phyloP scores from a whole-genome alignment of 345 rosid species.

The Murraya paniculata region DNA sequence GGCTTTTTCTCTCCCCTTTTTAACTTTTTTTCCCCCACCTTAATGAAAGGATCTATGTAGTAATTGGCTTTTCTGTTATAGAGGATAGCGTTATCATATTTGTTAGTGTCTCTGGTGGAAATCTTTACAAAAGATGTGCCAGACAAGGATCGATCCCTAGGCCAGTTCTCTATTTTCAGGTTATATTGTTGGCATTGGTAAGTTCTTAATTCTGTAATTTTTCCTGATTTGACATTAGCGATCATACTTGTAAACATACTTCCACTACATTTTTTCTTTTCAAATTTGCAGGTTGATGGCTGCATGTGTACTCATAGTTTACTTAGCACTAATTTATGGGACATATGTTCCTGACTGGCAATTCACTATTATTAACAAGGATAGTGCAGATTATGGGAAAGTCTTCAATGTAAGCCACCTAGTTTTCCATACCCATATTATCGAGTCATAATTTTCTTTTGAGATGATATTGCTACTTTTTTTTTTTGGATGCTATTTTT shows the following conservation, averaged over 20 bases:
- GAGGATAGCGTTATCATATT: conserved; percentile 91
- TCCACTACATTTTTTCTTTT: background rate
- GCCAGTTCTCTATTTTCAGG: conserved; percentile 49
- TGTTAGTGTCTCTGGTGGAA: conserved; percentile 63
- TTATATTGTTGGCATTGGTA: conserved; percentile 73
- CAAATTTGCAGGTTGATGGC: conserved; percentile 61
- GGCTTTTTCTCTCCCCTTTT: too few species aligned
- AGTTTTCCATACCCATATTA: background rate
- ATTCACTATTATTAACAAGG: conserved; percentile 42
- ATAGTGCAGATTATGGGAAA: conserved; percentile 56
- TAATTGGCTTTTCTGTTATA: conserved; percentile 20
- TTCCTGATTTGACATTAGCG: background rate
- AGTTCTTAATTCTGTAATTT: conserved; percentile 1
- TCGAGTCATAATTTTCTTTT: background rate
- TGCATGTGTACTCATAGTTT: conserved; percentile 47
- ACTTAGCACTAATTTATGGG: conserved; percentile 60
- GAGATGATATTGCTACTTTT: background rate
- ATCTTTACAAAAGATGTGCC: conserved; percentile 45
- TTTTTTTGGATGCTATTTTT: background rate
- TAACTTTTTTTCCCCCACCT: too few species aligned
- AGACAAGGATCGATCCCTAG: conserved; percentile 28
- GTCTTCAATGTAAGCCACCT: conserved; percentile 48
- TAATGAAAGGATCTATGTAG: background rate
- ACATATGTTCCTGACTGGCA: conserved; percentile 81
- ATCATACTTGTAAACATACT: background rate